Conservation (phyloP, 2,329 filamentous ascomycete genomes). For the Verticillium zaregamsianum region DNA sequence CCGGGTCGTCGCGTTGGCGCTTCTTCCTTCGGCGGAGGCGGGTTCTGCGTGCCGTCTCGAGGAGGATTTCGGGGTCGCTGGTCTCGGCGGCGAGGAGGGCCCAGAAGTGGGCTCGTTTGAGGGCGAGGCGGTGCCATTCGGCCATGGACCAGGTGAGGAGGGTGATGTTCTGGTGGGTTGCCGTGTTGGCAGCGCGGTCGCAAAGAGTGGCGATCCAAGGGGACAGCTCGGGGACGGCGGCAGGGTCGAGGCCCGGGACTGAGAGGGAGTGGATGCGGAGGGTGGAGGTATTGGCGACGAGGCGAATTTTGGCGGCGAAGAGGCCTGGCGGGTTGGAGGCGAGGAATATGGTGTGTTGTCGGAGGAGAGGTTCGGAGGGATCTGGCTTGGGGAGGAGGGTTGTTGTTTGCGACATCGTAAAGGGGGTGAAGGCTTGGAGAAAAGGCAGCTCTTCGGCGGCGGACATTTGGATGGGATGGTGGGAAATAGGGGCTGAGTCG, state of each 20-base stretch:
- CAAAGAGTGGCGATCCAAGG: slow-evolving; percentile 44
- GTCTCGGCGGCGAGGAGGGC: slow-evolving; percentile 46
- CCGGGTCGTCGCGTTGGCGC: slow-evolving; percentile 15
- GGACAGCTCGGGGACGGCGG: slow-evolving; percentile 54
- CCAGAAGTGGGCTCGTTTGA: slow-evolving; percentile 61
- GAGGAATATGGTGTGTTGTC: slow-evolving; percentile 54
- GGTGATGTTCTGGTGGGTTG: slow-evolving; percentile 51
- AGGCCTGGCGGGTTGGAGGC: slow-evolving; percentile 45
- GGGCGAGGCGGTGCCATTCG: slow-evolving; percentile 61
- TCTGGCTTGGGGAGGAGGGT: slow-evolving; percentile 34
- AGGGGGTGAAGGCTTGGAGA: slow-evolving; percentile 65
- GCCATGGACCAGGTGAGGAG: slow-evolving; percentile 64
- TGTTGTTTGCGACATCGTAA: slow-evolving; percentile 56
- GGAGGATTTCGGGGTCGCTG: slow-evolving; percentile 25
- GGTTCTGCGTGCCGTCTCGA: slow-evolving; percentile 23
- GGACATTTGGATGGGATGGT: slow-evolving; percentile 60
- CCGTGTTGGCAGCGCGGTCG: slow-evolving; percentile 32
- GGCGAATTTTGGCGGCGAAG: slow-evolving; percentile 53
- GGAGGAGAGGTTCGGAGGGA: slow-evolving; percentile 32
- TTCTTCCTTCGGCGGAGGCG: slow-evolving; percentile 18
- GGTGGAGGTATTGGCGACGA: slow-evolving; percentile 53
- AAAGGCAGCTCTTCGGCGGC: slow-evolving; percentile 64
- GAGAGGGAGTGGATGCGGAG: slow-evolving; percentile 47
- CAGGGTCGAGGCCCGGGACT: slow-evolving; percentile 52
- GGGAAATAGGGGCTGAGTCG: slow-evolving; percentile 46